A percentile compares a stretch with the other conserved stretches of the same genome.
Conservation (phyloP, 2,329 filamentous ascomycete genomes). For the Beauveria asiatica region DNA sequence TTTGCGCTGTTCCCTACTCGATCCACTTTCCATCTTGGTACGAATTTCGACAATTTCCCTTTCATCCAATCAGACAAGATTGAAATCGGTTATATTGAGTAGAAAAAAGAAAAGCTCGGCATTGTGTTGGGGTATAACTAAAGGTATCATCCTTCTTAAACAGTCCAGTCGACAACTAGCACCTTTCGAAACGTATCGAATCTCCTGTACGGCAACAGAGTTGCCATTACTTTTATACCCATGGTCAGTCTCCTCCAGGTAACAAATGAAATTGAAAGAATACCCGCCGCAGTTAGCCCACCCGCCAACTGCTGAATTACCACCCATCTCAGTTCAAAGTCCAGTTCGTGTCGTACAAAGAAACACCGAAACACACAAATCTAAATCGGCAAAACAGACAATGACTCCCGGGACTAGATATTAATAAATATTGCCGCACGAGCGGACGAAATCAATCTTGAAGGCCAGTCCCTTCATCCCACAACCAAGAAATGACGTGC, state of each 20-base stretch:
- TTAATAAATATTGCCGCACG: neutral
- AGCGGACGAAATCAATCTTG: neutral
- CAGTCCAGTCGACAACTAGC: neutral
- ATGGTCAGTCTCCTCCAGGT: slow-evolving; percentile 4
- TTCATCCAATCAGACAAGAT: too few species aligned
- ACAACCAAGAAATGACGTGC: neutral
- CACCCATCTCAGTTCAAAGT: neutral
- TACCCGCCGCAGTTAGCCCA: neutral
- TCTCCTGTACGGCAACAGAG: neutral
- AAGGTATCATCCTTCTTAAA: slow-evolving; percentile 13
- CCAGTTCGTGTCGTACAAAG: slow-evolving; percentile 12
- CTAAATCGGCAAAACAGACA: slow-evolving; percentile 14
- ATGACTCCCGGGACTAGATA: neutral
- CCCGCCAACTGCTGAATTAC: neutral
- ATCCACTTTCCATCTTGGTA: too few species aligned
- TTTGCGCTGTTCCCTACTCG: too few species aligned
- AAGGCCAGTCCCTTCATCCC: neutral
- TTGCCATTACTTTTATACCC: neutral
- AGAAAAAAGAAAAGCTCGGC: neutral
- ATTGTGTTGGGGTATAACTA: slow-evolving; percentile 16
- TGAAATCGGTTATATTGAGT: neutral
- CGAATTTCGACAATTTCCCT: too few species aligned
- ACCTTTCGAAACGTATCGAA: neutral
- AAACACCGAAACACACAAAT: slow-evolving; percentile 14
- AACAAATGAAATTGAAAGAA: slow-evolving; percentile 1